These are phyloP conservation scores for Aspergillus indologenus DNA, from an alignment of 495 filamentous ascomycete species.

Conservation along the genomic window DNA sequence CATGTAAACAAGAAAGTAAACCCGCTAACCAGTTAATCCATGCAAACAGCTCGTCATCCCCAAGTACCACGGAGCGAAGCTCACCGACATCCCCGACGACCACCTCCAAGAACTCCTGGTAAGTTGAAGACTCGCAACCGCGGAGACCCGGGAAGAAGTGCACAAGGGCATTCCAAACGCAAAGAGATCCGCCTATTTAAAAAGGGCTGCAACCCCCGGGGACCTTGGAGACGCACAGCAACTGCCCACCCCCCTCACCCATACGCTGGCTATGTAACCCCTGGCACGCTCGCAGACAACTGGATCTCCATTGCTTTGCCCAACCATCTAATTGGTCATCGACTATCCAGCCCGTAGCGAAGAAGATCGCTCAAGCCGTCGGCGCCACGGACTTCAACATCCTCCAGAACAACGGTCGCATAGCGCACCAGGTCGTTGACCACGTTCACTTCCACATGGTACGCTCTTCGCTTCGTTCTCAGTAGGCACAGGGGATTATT, in stretches of 20 bases:
- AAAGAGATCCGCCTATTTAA: neutral
- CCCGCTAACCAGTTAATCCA: slow-evolving; percentile 12
- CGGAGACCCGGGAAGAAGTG: neutral
- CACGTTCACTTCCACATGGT: slow-evolving; percentile 98
- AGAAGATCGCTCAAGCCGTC: slow-evolving; percentile 76
- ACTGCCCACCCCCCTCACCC: too few species aligned
- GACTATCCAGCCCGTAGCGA: slow-evolving; percentile 67
- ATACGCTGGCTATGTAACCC: neutral
- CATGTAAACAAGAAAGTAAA: neutral
- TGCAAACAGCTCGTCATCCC: slow-evolving; percentile 81
- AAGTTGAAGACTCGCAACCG: slow-evolving; percentile 20
- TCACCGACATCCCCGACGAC: slow-evolving; percentile 92
- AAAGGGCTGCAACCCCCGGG: slow-evolving; percentile 1
- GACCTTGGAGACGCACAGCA: slow-evolving; percentile 20
- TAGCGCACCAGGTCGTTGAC: slow-evolving; percentile 92
- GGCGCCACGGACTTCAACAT: slow-evolving; percentile 85
- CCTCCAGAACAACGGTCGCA: slow-evolving; percentile 90
- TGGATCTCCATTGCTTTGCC: too few species aligned
- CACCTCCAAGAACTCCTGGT: slow-evolving; percentile 78
- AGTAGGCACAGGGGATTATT: neutral
- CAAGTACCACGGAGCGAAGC: slow-evolving; percentile 89
- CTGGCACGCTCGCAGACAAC: slow-evolving; percentile 3
- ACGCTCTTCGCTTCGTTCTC: slow-evolving; percentile 21
- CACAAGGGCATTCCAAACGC: too few species aligned
- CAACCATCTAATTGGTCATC: neutral